Conservation (phyloP, 352 stramenopile genomes). For the Globisporangium lucens region DNA sequence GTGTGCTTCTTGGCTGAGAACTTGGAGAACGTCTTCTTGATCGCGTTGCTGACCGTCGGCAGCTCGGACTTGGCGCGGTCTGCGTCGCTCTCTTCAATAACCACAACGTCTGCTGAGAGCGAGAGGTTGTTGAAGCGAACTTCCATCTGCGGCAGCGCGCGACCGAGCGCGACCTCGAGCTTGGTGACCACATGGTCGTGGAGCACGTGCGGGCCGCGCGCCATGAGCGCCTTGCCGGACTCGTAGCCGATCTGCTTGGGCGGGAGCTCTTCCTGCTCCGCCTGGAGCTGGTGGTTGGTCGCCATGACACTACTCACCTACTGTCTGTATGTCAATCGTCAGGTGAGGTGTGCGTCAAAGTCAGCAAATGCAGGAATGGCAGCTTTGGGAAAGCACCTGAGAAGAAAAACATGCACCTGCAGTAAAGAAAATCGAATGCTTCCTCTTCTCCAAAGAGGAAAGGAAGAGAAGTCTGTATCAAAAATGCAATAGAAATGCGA, state of each 20-base stretch:
- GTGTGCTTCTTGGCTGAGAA: slow-evolving; percentile 27
- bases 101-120: slow-evolving; percentile 15
- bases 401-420: not conserved
- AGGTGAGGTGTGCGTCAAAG: not conserved
- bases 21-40: slow-evolving; percentile 20
- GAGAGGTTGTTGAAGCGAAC: slow-evolving; percentile 33
- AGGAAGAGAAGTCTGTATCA: not conserved
- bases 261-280: not conserved
- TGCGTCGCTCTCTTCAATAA: not conserved
- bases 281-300: not conserved
- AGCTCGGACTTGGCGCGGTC: slow-evolving; percentile 14
- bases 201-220: slow-evolving; percentile 25
- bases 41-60: slow-evolving; percentile 21
- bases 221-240: slow-evolving; percentile 28
- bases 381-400: not conserved
- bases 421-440: not conserved
- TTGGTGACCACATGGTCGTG: slow-evolving; percentile 28
- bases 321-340: not conserved
- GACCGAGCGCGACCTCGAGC: slow-evolving; percentile 28
- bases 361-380: not conserved
- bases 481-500: not conserved
- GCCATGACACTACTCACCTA: not conserved
- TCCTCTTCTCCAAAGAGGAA: not conserved
- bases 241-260: not conserved
- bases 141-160: slow-evolving; percentile 38